Evolutionary conservation across 2,329 filamentous ascomycete species (phyloP).

Genomic region (Verticillium isaacii): DNA sequence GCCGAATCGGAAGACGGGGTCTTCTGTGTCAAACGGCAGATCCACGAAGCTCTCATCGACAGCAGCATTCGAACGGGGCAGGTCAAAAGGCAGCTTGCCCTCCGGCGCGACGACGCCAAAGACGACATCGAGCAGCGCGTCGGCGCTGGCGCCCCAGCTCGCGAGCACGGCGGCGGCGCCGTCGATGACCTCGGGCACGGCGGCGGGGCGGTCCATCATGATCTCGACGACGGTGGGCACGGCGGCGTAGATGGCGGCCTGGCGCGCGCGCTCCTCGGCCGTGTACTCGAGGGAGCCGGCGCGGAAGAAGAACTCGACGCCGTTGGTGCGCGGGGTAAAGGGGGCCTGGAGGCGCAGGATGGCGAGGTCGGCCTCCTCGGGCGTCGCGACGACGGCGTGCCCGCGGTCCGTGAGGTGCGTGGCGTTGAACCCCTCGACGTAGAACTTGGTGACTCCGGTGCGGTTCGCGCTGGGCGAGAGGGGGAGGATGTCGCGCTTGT

Average conservation of each 20-base stretch:
- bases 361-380: constrained; percentile 34
- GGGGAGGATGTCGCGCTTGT: constrained; percentile 13
- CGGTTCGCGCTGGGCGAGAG: constrained; percentile 11
- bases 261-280: constrained; percentile 17
- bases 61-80: too few species aligned
- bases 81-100: too few species aligned
- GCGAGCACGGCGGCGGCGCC: too few species aligned
- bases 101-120: too few species aligned
- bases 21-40: too few species aligned
- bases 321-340: constrained; percentile 22
- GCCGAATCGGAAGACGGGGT: too few species aligned
- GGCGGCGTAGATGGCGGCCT: constrained; percentile 27
- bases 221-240: constrained; percentile 38
- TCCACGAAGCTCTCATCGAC: too few species aligned
- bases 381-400: constrained; percentile 26
- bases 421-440: constrained; percentile 8
- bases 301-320: constrained; percentile 20
- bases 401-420: constrained; percentile 10
- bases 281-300: constrained; percentile 35
- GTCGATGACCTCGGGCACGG: constrained; percentile 34
- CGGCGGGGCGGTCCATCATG: constrained; percentile 33
- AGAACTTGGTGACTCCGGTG: constrained; percentile 13
- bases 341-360: constrained; percentile 29
- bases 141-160: too few species aligned
- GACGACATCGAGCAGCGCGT: too few species aligned